Evolutionary conservation across 768 basidiomycete genomes (phyloP).

Genomic region (Fomitopsis serialis): DNA sequence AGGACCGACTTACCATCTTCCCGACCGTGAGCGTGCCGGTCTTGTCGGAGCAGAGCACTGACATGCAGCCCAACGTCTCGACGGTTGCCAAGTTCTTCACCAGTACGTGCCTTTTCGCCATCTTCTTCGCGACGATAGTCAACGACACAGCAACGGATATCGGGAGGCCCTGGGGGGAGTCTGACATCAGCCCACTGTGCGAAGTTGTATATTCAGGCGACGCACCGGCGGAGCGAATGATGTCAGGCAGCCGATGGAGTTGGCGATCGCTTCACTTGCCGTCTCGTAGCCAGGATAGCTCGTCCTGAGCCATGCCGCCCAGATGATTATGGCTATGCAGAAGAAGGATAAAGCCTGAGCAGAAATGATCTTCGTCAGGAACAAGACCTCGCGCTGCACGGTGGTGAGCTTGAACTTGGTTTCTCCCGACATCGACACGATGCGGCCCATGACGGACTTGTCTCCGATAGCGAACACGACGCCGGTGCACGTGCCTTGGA

Average conservation of each 20-base stretch:
- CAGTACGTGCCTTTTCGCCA: slow-evolving; percentile 48
- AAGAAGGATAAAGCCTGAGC: slow-evolving; percentile 33
- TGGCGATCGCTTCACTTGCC: slow-evolving; percentile 45
- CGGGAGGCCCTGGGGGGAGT: slow-evolving; percentile 24
- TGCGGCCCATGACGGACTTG: slow-evolving; percentile 40
- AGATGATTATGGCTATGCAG: slow-evolving; percentile 32
- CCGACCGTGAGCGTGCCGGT: slow-evolving; percentile 55
- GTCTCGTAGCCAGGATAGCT: slow-evolving; percentile 41
- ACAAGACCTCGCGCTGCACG: slow-evolving; percentile 42
- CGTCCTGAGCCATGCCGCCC: slow-evolving; percentile 34
- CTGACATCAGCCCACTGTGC: not conserved
- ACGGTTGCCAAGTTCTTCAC: slow-evolving; percentile 58
- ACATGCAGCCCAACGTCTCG: slow-evolving; percentile 61
- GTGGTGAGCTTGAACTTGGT: slow-evolving; percentile 42
- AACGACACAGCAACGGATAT: slow-evolving; percentile 52
- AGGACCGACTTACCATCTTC: slow-evolving; percentile 43
- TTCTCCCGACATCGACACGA: slow-evolving; percentile 47
- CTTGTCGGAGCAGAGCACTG: slow-evolving; percentile 50
- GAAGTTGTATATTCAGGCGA: slow-evolving; percentile 14
- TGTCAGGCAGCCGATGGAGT: slow-evolving; percentile 48
- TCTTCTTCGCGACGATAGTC: slow-evolving; percentile 33
- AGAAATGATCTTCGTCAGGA: slow-evolving; percentile 48
- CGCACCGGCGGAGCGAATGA: slow-evolving; percentile 47
- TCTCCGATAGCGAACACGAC: slow-evolving; percentile 46
- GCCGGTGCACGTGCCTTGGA: slow-evolving; percentile 43